These are phyloP conservation scores for Fraxinus angustifolia DNA, from an alignment of 305 asterid genomes.

Conservation along the genomic window DNA sequence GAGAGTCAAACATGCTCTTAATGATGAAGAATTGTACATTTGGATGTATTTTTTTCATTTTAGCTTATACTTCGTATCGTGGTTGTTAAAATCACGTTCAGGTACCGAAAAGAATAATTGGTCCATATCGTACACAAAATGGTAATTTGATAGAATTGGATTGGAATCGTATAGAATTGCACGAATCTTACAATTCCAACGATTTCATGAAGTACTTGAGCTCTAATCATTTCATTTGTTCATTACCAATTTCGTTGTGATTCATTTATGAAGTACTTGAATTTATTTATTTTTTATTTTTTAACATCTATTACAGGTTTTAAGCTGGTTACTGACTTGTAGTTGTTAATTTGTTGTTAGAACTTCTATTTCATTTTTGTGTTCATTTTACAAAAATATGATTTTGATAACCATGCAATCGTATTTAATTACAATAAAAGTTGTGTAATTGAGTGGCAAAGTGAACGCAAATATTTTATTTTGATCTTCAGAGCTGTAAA, in stretches of 20 bases:
- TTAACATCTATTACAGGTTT: not conserved
- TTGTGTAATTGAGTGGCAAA: not conserved
- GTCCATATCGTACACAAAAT: not conserved
- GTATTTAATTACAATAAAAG: not conserved
- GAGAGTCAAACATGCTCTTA: not conserved
- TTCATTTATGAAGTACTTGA: not conserved
- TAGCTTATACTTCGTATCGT: not conserved
- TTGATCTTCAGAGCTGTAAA: conserved; percentile 9
- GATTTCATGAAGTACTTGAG: not conserved
- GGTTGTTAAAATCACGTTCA: not conserved
- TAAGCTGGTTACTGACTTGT: not conserved
- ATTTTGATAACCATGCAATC: not conserved
- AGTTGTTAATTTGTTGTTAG: not conserved
- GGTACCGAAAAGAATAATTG: not conserved
- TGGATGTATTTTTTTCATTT: conserved; percentile 2
- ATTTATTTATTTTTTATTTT: not conserved
- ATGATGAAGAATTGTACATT: not conserved
- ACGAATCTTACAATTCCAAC: not conserved
- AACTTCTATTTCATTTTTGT: not conserved
- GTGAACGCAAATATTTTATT: not conserved
- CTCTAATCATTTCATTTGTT: not conserved
- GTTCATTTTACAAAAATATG: not conserved
- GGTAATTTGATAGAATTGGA: not conserved
- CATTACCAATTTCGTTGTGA: not conserved
- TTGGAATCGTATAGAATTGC: not conserved